Base-by-base conservation (phyloP, 495 filamentous ascomycete species). In the Talaromyces liani region DNA sequence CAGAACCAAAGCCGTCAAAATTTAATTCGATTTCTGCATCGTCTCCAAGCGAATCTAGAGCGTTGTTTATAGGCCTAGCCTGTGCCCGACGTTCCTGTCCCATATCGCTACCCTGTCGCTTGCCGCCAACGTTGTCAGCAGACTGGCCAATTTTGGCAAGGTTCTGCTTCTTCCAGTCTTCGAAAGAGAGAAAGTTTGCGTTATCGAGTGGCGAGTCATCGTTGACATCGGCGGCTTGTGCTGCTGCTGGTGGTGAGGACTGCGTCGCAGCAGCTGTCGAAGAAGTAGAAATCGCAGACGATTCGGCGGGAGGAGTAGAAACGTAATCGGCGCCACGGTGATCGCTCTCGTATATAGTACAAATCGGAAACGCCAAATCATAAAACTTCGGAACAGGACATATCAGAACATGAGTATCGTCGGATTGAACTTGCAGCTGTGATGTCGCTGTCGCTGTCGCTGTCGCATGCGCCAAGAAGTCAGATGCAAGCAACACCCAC, bases 101-200 rank as follows among this genome's bases (percentile, higher is more conserved):
- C 25, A 71, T 67, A 8, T 71, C 79, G 41, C 73, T 79, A 63
- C 67, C 67, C 1, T 71, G 73, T 60, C 76, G 66, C 51, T 68
- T 71, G 14, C 73, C 72, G 31, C 85, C 88, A 29, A 92, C 81
- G 66, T 88, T 84, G 62, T 94, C 87, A 8, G 85, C 86, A 22
- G 92, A 92, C 69, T 95, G 93, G 3, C 91, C 94, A 4, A 85
- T 88, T 69, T 91, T 91, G 36, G 87, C 91, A 12, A 97, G 79
- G 73, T 96, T 97, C 79, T 93, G 90, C 69, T 90, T 91, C 77
- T 95, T 97, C 94, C 94, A 98, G 66, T 98, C 93, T 70, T 97
- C 94, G 68, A 98, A 98, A 0, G 94, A 97, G 59, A 98, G 88
- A 70, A 98, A 98, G 33, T 91, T 87, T 31, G 87, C 87, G 41